phyloP scores from a whole-genome alignment of 768 basidiomycete species.

The Russula sp. region DNA sequence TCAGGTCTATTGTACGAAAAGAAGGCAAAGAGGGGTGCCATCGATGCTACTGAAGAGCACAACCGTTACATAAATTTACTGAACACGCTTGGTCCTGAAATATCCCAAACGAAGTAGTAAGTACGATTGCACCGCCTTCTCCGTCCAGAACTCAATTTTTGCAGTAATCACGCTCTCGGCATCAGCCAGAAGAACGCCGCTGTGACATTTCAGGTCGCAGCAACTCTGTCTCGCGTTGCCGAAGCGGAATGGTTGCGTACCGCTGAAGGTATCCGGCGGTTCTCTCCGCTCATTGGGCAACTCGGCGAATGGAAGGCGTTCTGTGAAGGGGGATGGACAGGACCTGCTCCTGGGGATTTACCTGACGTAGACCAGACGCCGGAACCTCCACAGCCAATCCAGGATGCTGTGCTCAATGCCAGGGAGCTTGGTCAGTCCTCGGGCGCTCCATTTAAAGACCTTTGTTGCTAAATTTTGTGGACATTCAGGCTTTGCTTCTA shows the following conservation, averaged over 20 bases:
- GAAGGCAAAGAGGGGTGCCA: conserved; percentile 67
- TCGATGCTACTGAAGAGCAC: conserved; percentile 68
- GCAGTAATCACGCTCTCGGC: conserved; percentile 59
- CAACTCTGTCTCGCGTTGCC: conserved; percentile 61
- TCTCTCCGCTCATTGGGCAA: conserved; percentile 60
- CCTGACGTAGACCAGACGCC: conserved; percentile 28
- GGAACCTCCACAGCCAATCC: background rate
- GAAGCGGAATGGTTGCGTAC: conserved; percentile 72
- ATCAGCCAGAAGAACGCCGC: conserved; percentile 57
- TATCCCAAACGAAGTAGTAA: conserved; percentile 76
- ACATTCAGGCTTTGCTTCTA: conserved; percentile 2
- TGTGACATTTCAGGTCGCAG: conserved; percentile 56
- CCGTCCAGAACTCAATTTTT: background rate
- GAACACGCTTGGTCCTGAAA: conserved; percentile 65
- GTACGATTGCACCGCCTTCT: conserved; percentile 27
- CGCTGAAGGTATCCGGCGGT: conserved; percentile 66
- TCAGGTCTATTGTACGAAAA: conserved; percentile 71
- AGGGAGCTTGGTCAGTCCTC: conserved; percentile 3
- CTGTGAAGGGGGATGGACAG: conserved; percentile 72
- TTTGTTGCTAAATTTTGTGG: background rate
- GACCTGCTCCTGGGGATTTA: conserved; percentile 42
- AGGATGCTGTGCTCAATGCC: background rate
- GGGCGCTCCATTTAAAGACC: background rate
- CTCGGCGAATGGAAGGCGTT: conserved; percentile 66
- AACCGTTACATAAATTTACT: conserved; percentile 71